These are phyloP conservation scores for Gonapodya sp. DNA, from an alignment of 192 early-diverging fungal species.

Conservation along the genomic window DNA sequence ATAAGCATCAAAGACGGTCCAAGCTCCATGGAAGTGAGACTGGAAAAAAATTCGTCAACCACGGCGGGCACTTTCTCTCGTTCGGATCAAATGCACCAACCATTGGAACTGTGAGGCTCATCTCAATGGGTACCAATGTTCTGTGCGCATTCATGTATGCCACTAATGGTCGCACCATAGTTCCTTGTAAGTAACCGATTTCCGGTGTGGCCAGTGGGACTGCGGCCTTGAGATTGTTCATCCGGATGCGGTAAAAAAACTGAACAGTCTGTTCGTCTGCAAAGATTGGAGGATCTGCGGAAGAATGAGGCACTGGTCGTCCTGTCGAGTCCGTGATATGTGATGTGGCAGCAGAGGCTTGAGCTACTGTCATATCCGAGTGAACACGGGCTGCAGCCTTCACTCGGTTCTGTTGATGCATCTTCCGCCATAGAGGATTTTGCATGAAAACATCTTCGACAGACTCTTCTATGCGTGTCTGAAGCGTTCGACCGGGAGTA, in stretches of 20 bases:
- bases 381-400: background rate
- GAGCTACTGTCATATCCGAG: background rate
- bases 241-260: conserved; percentile 74
- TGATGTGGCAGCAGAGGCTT: too few species aligned
- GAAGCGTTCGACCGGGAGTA: background rate
- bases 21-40: conserved; percentile 24
- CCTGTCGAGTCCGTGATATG: background rate
- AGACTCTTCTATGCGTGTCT: background rate
- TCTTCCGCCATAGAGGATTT: background rate
- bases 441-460: background rate
- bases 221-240: conserved; percentile 84
- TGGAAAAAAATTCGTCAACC: background rate
- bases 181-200: conserved; percentile 67
- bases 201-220: conserved; percentile 67
- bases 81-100: conserved; percentile 28
- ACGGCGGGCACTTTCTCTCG: background rate
- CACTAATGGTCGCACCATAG: conserved; percentile 84
- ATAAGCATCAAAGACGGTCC: conserved; percentile 79
- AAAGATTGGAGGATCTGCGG: conserved; percentile 13
- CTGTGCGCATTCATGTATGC: conserved; percentile 89
- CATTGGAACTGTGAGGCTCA: conserved; percentile 63
- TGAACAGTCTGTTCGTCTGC: conserved; percentile 21
- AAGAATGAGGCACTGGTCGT: background rate
- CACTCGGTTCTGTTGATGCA: background rate
- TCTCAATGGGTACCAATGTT: conserved; percentile 73